Conservation (phyloP, 140 eudicot species). For the Ambrosia hybrid region DNA sequence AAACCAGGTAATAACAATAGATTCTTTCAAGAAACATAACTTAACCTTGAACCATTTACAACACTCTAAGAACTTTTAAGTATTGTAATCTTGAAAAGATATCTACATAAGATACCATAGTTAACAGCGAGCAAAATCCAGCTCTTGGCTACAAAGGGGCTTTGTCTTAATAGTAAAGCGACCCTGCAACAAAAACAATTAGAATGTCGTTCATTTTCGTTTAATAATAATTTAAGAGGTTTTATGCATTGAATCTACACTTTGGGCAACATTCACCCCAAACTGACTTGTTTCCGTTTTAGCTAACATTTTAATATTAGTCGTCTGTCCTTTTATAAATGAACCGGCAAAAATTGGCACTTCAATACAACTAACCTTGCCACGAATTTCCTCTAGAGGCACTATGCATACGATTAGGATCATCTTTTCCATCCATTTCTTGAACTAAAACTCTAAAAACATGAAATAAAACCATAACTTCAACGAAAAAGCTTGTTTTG, state of each 20-base stretch:
- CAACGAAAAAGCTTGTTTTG: background rate
- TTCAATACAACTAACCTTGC: constrained; percentile 41
- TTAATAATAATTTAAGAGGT: background rate
- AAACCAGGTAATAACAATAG: no score
- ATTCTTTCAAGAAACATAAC: no score
- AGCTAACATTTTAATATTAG: no score
- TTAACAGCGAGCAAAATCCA: constrained; percentile 43
- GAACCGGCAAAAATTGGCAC: no score
- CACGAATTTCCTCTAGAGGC: constrained; percentile 73
- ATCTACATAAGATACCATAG: constrained; percentile 24
- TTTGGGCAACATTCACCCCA: no score
- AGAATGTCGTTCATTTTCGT: no score
- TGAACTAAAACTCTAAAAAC: constrained; percentile 42
- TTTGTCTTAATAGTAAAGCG: constrained; percentile 58
- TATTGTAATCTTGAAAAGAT: no score
- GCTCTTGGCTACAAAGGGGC: constrained; percentile 22
- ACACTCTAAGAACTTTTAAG: no score
- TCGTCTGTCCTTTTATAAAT: no score
- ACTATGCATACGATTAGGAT: constrained; percentile 44
- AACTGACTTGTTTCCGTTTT: no score
- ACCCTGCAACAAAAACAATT: constrained; percentile 45
- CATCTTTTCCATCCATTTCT: constrained; percentile 51
- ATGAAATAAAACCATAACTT: constrained; percentile 13
- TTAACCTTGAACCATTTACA: no score
- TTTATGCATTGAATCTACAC: no score